phyloP scores from a whole-genome alignment of 2,329 filamentous ascomycete genomes.

The Tolypocladium tundrense region DNA sequence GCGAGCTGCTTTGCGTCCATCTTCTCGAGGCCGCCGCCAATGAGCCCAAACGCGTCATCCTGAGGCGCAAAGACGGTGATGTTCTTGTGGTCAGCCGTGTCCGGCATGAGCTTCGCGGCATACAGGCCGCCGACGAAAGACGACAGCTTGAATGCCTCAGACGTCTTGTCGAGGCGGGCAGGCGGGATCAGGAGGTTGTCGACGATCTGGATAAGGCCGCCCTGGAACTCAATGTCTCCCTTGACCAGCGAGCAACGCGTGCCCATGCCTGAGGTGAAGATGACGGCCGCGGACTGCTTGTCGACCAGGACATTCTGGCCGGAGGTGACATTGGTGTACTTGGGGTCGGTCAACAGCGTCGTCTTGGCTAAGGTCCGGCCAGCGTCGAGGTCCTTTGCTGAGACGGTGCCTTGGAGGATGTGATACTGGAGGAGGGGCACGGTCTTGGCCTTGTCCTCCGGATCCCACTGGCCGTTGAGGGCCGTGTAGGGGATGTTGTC shows the following conservation, averaged over 20 bases:
- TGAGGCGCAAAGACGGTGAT: constrained; percentile 56
- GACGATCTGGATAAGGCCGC: constrained; percentile 41
- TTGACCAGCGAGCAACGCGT: constrained; percentile 30
- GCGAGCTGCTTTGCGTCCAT: constrained; percentile 36
- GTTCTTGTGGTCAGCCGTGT: constrained; percentile 28
- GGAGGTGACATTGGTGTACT: constrained; percentile 37
- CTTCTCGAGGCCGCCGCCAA: constrained; percentile 40
- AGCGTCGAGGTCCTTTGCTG: constrained; percentile 22
- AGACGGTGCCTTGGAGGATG: constrained; percentile 42
- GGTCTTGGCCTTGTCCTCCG: constrained; percentile 32
- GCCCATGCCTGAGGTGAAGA: constrained; percentile 40
- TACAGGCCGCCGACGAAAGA: constrained; percentile 27
- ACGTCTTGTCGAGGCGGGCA: constrained; percentile 34
- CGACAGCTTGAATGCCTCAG: constrained; percentile 33
- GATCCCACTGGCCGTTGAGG: constrained; percentile 34
- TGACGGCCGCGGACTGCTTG: constrained; percentile 25
- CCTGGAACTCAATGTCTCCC: constrained; percentile 34
- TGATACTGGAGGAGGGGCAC: constrained; percentile 51
- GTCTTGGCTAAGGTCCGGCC: constrained; percentile 28
- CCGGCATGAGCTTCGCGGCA: constrained; percentile 20
- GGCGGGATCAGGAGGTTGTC: constrained; percentile 42
- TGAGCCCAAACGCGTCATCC: constrained; percentile 47
- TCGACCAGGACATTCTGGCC: constrained; percentile 38
- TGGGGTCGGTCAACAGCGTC: constrained; percentile 30
- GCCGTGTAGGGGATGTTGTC: constrained; percentile 41